Evolutionary conservation across 1,284 basidiomycete genomes (phyloP), one percentile per base, ranked within the genome.

Genomic region (Athelia sp.): DNA sequence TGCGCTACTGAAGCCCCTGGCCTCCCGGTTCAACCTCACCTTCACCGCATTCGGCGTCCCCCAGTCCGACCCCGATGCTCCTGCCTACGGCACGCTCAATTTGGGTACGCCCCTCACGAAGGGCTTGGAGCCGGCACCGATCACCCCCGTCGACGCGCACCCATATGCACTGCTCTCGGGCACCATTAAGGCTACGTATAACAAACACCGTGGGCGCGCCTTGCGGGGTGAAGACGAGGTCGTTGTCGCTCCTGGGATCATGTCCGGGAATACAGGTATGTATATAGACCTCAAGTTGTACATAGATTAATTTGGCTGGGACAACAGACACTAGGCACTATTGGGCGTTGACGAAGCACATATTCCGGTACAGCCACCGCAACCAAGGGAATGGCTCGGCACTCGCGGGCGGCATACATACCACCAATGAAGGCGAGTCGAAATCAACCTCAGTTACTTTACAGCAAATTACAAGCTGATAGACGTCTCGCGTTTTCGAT

Each of bases 81-180:
- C 50, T 23, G 56, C 58, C 10, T 46, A 55, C 24, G 60, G 61
- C 40, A 53, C 46, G 14, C 56, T 66, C n/a, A 56, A 43, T 8
- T 24, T 69, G 19, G 54, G 58, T 18, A 60, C 76, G 49, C 70
- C 74, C 2, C 74, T 66, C 50, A 65, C 64, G 6, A 65, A 65
- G 1, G 69, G 68, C n/a, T 65, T 80, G 10, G 74, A 82, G 48
- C 79, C 82, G 6, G 75, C 82, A 3, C 79, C 81, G 0, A 63
- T 74, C 6, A 75, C 81, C 1, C 76, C 81, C 2, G 68, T 65
- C 2, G 60, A 60, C 2, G 65, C 68, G n/a, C 64, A 62, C 9
- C 68, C 73, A 4, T 84, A 72, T 61, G 58, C 65, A 19, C 51
- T 82, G 11, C 64, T 82, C 2, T 68, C 70, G 13, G 77, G 75